Evolutionary conservation across 2,329 filamentous ascomycete genomes (phyloP).

Genomic region (Ascochyta koolunga): DNA sequence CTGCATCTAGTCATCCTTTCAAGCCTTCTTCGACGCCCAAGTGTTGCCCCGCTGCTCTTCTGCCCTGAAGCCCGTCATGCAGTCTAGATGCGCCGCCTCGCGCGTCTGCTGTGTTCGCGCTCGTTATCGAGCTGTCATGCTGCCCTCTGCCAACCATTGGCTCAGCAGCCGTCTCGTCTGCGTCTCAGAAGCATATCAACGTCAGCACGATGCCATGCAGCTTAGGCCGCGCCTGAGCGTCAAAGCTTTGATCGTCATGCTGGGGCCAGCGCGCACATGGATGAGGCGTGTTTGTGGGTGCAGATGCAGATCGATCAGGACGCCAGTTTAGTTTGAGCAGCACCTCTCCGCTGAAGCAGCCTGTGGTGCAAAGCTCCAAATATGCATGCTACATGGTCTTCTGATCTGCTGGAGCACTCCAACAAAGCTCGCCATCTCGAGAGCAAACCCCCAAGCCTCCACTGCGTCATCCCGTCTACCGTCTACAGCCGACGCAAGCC

Average conservation of each 20-base stretch:
- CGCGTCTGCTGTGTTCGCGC: slow-evolving; percentile 25
- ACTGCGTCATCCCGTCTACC: slow-evolving; percentile 16
- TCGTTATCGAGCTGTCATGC: slow-evolving; percentile 15
- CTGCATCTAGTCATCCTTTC: background rate
- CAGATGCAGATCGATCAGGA: slow-evolving; percentile 36
- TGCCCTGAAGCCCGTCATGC: background rate
- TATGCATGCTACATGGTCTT: background rate
- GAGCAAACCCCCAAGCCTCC: background rate
- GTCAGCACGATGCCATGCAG: slow-evolving; percentile 35
- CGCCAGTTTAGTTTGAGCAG: background rate
- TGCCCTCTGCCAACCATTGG: slow-evolving; percentile 27
- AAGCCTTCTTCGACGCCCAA: slow-evolving; percentile 13
- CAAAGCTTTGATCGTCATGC: slow-evolving; percentile 37
- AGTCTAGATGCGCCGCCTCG: slow-evolving; percentile 13
- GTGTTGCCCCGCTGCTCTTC: slow-evolving; percentile 17
- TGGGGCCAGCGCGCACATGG: slow-evolving; percentile 24
- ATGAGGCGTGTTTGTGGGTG: slow-evolving; percentile 21
- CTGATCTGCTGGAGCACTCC: slow-evolving; percentile 1
- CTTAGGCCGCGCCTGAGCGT: slow-evolving; percentile 25
- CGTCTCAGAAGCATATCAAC: slow-evolving; percentile 39
- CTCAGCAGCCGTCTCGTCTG: slow-evolving; percentile 36
- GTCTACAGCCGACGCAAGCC: slow-evolving; percentile 13
- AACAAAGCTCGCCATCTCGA: background rate
- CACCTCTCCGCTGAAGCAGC: slow-evolving; percentile 2
- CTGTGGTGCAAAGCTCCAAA: background rate